phyloP scores from a whole-genome alignment of 2,329 filamentous ascomycete species.

The Dactylellina parvicollis region DNA sequence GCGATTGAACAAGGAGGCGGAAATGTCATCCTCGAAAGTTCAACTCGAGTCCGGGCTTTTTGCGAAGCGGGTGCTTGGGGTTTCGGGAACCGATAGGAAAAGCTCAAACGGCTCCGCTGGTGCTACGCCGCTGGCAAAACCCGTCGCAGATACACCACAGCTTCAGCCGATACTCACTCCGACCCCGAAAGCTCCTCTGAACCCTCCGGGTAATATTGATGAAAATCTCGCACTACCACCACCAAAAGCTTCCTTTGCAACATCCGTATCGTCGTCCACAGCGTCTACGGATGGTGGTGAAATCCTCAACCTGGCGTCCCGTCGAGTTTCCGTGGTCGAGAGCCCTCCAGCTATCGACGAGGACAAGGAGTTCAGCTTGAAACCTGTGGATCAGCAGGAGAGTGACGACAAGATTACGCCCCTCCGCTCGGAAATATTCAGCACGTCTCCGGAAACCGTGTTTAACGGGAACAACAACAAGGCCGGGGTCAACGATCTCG shows the following conservation, averaged over 20 bases:
- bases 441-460: conserved; percentile 14
- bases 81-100: conserved; percentile 38
- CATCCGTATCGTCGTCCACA: conserved; percentile 56
- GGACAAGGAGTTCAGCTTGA: conserved; percentile 31
- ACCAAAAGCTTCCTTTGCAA: conserved; percentile 56
- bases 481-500: conserved; percentile 25
- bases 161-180: conserved; percentile 52
- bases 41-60: conserved; percentile 30
- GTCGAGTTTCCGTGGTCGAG: conserved; percentile 32
- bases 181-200: conserved; percentile 50
- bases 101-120: conserved; percentile 40
- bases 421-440: conserved; percentile 30
- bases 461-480: conserved; percentile 31
- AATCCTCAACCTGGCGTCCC: conserved; percentile 27
- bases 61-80: conserved; percentile 44
- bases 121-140: conserved; percentile 49
- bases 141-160: conserved; percentile 54
- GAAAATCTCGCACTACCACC: conserved; percentile 55
- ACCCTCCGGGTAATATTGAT: conserved; percentile 50
- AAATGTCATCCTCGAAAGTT: conserved; percentile 30
- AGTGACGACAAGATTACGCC: conserved; percentile 49
- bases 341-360: conserved; percentile 34
- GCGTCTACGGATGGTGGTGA: conserved; percentile 57
- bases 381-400: conserved; percentile 26
- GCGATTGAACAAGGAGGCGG: conserved; percentile 39